These are phyloP conservation scores for Clathrus columnatus DNA, from an alignment of 768 basidiomycete species.

Conservation along the genomic window DNA sequence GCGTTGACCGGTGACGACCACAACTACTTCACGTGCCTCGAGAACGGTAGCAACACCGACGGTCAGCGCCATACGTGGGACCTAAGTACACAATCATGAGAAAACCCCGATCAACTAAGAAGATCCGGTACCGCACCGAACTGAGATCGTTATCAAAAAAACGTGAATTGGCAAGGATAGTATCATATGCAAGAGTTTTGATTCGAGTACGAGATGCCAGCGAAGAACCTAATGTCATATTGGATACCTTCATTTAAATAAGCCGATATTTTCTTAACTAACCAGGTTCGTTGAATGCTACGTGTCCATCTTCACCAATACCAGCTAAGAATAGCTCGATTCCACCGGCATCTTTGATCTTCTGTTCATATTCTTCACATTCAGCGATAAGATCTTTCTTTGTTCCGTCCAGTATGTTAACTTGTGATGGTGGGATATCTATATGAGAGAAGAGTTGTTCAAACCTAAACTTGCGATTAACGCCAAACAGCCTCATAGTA, in stretches of 20 bases:
- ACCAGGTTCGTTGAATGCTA: constrained; percentile 90
- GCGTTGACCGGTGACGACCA: constrained; percentile 76
- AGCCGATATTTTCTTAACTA: background rate
- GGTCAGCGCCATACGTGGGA: constrained; percentile 78
- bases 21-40: constrained; percentile 75
- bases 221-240: constrained; percentile 55
- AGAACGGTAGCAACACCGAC: constrained; percentile 86
- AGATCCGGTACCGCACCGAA: no score
- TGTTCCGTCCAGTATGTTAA: constrained; percentile 79
- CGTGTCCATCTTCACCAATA: constrained; percentile 89
- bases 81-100: background rate
- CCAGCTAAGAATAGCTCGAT: constrained; percentile 93
- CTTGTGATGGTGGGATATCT: constrained; percentile 70
- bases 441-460: constrained; percentile 83
- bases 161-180: constrained; percentile 86
- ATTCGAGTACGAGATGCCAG: constrained; percentile 80
- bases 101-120: no score
- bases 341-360: constrained; percentile 70
- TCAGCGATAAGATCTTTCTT: constrained; percentile 68
- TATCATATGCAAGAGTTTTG: constrained; percentile 89
- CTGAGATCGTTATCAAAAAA: constrained; percentile 78
- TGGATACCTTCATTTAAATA: background rate
- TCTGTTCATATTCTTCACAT: constrained; percentile 71
- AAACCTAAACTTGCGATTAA: constrained; percentile 31
- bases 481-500: no score